These are phyloP conservation scores for Penicillium nucicola DNA, from an alignment of 495 filamentous ascomycete species.

Conservation along the genomic window DNA sequence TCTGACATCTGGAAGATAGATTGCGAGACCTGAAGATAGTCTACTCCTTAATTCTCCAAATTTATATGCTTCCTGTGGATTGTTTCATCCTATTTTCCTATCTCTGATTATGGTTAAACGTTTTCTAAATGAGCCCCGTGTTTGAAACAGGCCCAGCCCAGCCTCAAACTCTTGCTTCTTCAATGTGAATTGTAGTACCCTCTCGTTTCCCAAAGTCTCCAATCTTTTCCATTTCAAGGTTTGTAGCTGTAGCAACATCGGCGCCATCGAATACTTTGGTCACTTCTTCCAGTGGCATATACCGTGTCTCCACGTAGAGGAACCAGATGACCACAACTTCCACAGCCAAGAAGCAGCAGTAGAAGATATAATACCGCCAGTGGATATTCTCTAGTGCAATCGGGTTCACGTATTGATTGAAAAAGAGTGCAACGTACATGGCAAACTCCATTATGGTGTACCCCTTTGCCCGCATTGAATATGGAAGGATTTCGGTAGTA, in stretches of 20 bases:
- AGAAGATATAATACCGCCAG: conserved; percentile 64
- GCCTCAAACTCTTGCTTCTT: not conserved
- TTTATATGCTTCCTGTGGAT: no score
- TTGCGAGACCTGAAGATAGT: no score
- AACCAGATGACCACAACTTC: conserved; percentile 60
- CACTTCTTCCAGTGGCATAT: conserved; percentile 64
- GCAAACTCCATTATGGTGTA: conserved; percentile 64
- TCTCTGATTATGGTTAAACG: not conserved
- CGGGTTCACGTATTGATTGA: conserved; percentile 59
- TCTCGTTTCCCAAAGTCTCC: not conserved
- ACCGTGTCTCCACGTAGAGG: conserved; percentile 65
- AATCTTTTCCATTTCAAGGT: not conserved
- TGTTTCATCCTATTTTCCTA: no score
- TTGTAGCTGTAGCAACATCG: not conserved
- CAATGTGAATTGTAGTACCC: not conserved
- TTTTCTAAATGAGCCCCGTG: no score
- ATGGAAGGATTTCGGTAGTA: conserved; percentile 65
- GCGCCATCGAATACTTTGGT: conserved; percentile 56
- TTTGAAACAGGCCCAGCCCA: not conserved
- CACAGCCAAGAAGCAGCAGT: conserved; percentile 58
- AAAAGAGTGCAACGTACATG: conserved; percentile 51
- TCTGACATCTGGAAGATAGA: no score
- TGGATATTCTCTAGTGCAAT: conserved; percentile 53
- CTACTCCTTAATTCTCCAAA: no score
- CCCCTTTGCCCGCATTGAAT: conserved; percentile 66